phyloP scores from a whole-genome alignment of 1,284 basidiomycete genomes.

The Volvariella surrecta region DNA sequence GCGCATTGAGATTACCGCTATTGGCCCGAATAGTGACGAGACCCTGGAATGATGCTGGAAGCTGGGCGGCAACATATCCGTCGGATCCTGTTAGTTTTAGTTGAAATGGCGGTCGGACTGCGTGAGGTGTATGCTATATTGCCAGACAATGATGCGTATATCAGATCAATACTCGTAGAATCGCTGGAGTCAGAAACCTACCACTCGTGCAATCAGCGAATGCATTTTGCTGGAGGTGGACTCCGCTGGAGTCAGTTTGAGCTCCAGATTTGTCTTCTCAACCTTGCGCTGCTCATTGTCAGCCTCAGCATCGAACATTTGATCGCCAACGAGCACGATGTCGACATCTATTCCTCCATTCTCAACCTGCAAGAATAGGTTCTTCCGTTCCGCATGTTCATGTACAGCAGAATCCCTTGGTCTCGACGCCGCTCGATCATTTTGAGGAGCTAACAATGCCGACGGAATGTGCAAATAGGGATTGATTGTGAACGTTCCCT shows the following conservation, averaged over 20 bases:
- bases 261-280: not conserved
- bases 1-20: conserved; percentile 13
- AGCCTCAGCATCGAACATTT: not conserved
- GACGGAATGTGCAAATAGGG: conserved; percentile 21
- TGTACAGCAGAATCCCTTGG: no score
- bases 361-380: conserved; percentile 28
- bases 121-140: conserved; percentile 11
- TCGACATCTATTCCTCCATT: conserved; percentile 31
- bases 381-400: conserved; percentile 14
- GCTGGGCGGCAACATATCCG: conserved; percentile 14
- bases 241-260: not conserved
- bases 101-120: conserved; percentile 13
- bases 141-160: not conserved
- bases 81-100: conserved; percentile 10
- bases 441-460: conserved; percentile 16
- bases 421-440: no score
- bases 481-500: conserved; percentile 20
- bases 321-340: conserved; percentile 19
- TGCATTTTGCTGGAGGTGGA: not conserved
- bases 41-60: conserved; percentile 15
- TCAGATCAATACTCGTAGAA: not conserved
- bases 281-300: not conserved
- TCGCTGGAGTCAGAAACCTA: not conserved
- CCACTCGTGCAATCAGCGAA: not conserved
- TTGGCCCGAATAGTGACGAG: conserved; percentile 12